phyloP scores from a whole-genome alignment of 768 basidiomycete species.

The Porphyrellus cyaneotinctus region DNA sequence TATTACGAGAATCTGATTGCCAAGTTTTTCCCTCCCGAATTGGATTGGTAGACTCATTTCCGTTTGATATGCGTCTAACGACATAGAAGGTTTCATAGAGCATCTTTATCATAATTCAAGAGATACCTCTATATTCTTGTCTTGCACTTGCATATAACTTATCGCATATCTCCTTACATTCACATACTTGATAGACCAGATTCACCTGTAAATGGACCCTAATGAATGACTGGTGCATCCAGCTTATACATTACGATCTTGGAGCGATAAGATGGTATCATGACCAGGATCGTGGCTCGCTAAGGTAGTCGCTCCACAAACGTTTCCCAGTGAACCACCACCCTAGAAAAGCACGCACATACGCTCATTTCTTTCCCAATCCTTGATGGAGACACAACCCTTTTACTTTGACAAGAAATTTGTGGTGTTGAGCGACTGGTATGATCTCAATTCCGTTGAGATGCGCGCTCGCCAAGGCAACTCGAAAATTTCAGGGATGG shows the following conservation, averaged over 20 bases:
- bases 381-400: constrained; percentile 13
- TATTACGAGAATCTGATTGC: constrained; percentile 82
- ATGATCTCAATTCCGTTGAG: constrained; percentile 22
- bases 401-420: constrained; percentile 64
- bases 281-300: background rate
- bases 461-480: background rate
- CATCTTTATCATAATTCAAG: constrained; percentile 1
- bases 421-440: constrained; percentile 90
- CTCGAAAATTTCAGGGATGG: constrained; percentile 61
- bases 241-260: background rate
- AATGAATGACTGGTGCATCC: background rate
- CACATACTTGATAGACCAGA: background rate
- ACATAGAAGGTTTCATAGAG: constrained; percentile 8
- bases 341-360: background rate
- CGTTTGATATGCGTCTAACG: background rate
- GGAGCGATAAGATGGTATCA: constrained; percentile 19
- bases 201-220: background rate
- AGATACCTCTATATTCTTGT: background rate
- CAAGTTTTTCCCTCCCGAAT: constrained; percentile 77
- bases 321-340: constrained; percentile 7
- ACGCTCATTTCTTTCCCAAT: background rate
- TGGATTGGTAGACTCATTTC: constrained; percentile 68
- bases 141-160: constrained; percentile 18
- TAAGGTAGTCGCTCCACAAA: constrained; percentile 15
- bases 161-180: constrained; percentile 8